Evolutionary conservation across 495 filamentous ascomycete genomes (phyloP).

Genomic region (Aspergillus homomorphus): DNA sequence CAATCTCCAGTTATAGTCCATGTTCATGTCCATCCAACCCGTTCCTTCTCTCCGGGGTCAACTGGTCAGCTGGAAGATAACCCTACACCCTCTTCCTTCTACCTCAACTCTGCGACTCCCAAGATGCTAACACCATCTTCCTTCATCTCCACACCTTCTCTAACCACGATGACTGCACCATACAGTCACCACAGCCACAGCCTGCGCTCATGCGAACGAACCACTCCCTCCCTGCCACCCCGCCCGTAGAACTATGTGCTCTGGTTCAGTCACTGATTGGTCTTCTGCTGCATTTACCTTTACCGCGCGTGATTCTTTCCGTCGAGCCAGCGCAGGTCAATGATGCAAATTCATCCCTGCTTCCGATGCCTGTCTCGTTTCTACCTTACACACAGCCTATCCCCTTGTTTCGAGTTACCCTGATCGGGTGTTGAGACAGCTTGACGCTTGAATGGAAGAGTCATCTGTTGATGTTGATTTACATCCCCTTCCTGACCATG

Average conservation of each 20-base stretch:
- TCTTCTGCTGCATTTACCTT: slow-evolving; percentile 1
- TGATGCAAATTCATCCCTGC: slow-evolving; percentile 13
- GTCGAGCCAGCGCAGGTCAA: slow-evolving; percentile 6
- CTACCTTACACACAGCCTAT: neutral
- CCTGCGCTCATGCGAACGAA: neutral
- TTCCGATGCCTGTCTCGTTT: neutral
- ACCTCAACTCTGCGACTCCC: neutral
- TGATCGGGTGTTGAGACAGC: too few relatives aligned
- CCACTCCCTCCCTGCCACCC: slow-evolving; percentile 14
- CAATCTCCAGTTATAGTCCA: neutral
- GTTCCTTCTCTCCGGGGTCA: neutral
- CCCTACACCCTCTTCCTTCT: neutral
- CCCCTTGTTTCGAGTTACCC: neutral
- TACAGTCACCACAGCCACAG: neutral
- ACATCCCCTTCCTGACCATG: neutral
- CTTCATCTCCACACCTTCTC: neutral
- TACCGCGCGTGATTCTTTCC: slow-evolving; percentile 18
- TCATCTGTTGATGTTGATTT: neutral
- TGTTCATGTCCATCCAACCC: too few relatives aligned
- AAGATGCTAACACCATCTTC: neutral
- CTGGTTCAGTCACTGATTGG: slow-evolving; percentile 21
- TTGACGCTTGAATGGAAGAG: neutral
- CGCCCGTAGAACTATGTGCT: slow-evolving; percentile 10
- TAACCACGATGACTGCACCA: neutral
- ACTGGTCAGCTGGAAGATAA: neutral